phyloP scores from a whole-genome alignment of 1,284 basidiomycete genomes.

The Coniophora puteana region DNA sequence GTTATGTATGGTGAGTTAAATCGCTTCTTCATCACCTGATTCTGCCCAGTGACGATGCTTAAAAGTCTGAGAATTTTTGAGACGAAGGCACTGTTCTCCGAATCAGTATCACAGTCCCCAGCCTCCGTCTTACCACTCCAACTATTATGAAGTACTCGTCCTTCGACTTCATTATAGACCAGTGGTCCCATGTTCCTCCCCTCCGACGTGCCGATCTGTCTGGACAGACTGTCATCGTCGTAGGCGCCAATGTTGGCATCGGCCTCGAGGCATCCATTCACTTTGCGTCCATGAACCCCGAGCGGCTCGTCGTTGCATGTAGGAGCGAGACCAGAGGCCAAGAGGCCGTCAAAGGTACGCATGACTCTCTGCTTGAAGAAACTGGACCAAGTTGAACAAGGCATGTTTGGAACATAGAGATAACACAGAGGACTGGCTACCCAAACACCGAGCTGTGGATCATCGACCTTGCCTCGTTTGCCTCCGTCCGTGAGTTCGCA shows the following conservation, averaged over 20 bases:
- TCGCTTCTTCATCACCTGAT: no score
- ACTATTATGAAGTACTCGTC: neutral
- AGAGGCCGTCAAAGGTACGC: neutral
- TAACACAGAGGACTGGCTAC: conserved; percentile 24
- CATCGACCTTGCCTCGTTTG: conserved; percentile 27
- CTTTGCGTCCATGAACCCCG: neutral
- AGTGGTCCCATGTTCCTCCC: conserved; percentile 1
- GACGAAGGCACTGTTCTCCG: no score
- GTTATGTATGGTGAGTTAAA: no score
- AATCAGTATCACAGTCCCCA: no score
- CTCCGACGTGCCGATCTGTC: conserved; percentile 6
- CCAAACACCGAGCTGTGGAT: conserved; percentile 21
- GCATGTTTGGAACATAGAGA: conserved; percentile 18
- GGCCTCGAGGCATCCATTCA: conserved; percentile 6
- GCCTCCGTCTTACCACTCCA: no score
- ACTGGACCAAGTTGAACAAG: no score
- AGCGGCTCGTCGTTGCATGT: neutral
- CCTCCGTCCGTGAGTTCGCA: conserved; percentile 26
- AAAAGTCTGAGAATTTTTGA: no score
- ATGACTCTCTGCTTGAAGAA: neutral
- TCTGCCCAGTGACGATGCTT: no score
- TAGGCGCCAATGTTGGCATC: conserved; percentile 15
- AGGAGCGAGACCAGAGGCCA: neutral
- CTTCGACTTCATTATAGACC: neutral
- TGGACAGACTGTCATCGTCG: conserved; percentile 13